Evolutionary conservation across 371 early-diverging fungal genomes (phyloP).

Genomic region (Chytridiales sp.): DNA sequence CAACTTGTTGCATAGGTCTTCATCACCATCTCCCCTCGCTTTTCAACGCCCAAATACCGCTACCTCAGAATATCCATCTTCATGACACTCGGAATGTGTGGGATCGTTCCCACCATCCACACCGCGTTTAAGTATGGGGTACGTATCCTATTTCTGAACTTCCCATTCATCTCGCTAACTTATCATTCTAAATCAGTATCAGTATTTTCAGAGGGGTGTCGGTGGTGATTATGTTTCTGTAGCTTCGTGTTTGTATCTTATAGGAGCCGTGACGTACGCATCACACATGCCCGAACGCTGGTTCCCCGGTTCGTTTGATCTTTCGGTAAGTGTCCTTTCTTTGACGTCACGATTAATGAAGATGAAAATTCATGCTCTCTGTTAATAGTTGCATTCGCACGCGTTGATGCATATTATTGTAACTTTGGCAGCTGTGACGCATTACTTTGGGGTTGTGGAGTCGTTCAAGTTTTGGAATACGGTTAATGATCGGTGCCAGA

Average conservation of each 20-base stretch:
- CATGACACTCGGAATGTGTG: conserved; percentile 72
- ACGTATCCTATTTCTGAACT: no score
- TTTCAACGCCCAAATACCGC: conserved; percentile 63
- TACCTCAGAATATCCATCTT: conserved; percentile 76
- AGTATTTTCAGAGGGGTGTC: conserved; percentile 47
- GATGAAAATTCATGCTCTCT: not conserved
- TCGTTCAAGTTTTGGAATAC: conserved; percentile 53
- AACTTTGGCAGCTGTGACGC: conserved; percentile 67
- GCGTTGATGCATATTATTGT: conserved; percentile 89
- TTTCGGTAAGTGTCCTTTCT: conserved; percentile 51
- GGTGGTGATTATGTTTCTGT: conserved; percentile 58
- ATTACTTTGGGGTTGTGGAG: conserved; percentile 74
- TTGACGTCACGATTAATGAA: no score
- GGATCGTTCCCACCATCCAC: conserved; percentile 65
- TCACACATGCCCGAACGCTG: conserved; percentile 66
- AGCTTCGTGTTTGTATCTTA: conserved; percentile 74
- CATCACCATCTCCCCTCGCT: conserved; percentile 10
- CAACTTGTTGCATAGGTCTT: no score
- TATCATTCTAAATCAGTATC: no score
- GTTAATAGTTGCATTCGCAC: conserved; percentile 62
- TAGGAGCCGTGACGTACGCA: conserved; percentile 86
- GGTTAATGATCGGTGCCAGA: conserved; percentile 13
- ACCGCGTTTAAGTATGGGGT: conserved; percentile 1
- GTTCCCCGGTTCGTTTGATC: conserved; percentile 64
- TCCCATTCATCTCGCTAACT: no score